These are phyloP conservation scores for Linnemannia exigua DNA, from an alignment of 192 early-diverging fungal species.

Conservation along the genomic window DNA sequence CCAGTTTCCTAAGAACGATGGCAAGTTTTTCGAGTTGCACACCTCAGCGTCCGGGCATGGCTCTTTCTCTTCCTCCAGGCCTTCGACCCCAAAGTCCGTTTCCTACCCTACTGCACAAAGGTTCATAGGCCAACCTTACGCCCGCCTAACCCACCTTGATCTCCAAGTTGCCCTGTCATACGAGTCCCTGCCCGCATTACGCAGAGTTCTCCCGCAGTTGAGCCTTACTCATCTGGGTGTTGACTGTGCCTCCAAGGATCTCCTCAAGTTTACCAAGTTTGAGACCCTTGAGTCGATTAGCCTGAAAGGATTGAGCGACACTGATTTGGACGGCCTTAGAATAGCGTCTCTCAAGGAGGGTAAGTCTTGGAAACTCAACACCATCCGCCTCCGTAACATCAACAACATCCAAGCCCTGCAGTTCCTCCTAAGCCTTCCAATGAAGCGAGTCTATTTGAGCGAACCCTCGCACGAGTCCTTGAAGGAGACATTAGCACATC, in stretches of 20 bases:
- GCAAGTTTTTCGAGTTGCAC: background rate
- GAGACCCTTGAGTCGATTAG: background rate
- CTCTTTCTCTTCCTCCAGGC: no score
- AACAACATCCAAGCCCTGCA: background rate
- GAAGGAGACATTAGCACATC: background rate
- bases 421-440: background rate
- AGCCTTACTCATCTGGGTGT: background rate
- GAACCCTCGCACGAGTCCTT: background rate
- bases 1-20: background rate
- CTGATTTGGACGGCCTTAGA: background rate
- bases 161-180: background rate
- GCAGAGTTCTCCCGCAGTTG: background rate
- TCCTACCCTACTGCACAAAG: no score
- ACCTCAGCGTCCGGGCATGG: background rate
- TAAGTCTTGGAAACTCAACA: background rate
- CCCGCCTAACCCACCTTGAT: background rate
- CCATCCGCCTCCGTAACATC: background rate
- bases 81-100: no score
- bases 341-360: background rate
- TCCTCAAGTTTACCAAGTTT: background rate
- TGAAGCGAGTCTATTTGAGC: background rate
- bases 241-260: background rate
- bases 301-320: background rate
- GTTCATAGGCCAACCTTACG: background rate
- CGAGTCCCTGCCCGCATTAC: background rate